Evolutionary conservation across 139 green algal genomes (phyloP), one percentile per base, ranked within the genome.

Genomic region (Raphidocelis subcapitata): DNA sequence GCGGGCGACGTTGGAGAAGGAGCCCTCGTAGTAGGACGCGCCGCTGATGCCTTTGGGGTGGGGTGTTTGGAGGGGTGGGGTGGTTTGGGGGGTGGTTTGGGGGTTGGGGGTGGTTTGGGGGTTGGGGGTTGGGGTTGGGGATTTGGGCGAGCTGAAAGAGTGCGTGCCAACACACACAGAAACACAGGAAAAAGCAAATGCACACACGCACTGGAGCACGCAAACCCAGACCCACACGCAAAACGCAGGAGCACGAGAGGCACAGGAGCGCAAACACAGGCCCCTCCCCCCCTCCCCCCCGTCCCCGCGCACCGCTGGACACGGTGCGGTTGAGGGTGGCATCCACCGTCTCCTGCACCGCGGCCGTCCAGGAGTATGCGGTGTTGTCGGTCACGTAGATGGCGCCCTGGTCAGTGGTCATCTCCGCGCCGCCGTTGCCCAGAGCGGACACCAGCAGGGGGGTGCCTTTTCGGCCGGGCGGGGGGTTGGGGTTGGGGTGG

Each of bases 321-420:
- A 96, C 91, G 31, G 90, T 95, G 32, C 93, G 84, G 86, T 99
- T 99, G 35, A 99, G 92, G 2, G 96, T 99, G 29, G 96, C 96
- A 59, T 97, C 94, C 35, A 99, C 94, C 15, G 96, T 99, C 81
- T 99, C 96, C 84, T 98, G 87, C 73, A 99, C 96, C 41, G 94
- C 95, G 15, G 96, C 96, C 46, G 84, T 94, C 96, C 96, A 99
- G 37, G 92, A 97, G 81, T 96, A 94, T 2, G 89, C 96, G 2
- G 75, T 84, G 85, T 99, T 98, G 82, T 81, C 79, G 16, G 96
- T 99, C 12, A 95, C 92, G 79, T 99, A 99, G 85, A 99, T 98
- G 44, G 96, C 96, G 31, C 96, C 96, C 87, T 97, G 84, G 73
- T 99, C 96, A 5, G 96, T 99, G 35, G 87, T 92, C 95, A 99